Evolutionary conservation across 371 early-diverging fungal species (phyloP).

Genomic region (Apophysomyces variabilis): DNA sequence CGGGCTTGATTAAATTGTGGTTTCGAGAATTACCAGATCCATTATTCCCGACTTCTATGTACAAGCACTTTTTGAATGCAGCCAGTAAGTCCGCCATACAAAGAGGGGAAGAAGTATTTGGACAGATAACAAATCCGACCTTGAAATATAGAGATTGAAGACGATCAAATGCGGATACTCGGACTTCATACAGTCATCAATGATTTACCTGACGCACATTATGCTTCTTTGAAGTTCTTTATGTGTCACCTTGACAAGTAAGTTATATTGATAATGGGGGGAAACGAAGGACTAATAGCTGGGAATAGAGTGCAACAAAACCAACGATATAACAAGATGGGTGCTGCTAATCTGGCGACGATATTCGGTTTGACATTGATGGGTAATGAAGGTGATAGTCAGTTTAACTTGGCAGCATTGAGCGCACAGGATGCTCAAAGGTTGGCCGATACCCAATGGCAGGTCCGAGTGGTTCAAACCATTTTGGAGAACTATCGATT

Average conservation of each 20-base stretch:
- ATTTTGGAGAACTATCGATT: constrained; percentile 44
- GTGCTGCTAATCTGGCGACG: constrained; percentile 78
- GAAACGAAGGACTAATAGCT: no score
- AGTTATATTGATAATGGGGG: constrained; percentile 6
- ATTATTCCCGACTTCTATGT: constrained; percentile 70
- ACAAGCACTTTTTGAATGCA: constrained; percentile 70
- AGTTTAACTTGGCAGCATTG: constrained; percentile 18
- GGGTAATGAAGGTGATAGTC: constrained; percentile 44
- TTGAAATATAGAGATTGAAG: constrained; percentile 48
- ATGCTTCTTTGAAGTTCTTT: constrained; percentile 75
- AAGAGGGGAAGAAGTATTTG: not conserved
- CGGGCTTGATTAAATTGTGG: constrained; percentile 88
- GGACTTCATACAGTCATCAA: constrained; percentile 73
- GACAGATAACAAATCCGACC: not conserved
- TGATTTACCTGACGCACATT: constrained; percentile 77
- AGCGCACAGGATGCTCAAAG: constrained; percentile 18
- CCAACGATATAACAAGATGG: constrained; percentile 84
- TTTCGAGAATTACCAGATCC: constrained; percentile 92
- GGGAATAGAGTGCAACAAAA: constrained; percentile 67
- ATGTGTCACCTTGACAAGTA: constrained; percentile 79
- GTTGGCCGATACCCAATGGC: constrained; percentile 47
- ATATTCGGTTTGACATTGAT: constrained; percentile 90
- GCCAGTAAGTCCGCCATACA: constrained; percentile 49
- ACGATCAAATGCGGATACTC: constrained; percentile 62
- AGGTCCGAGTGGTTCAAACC: constrained; percentile 46